Evolutionary conservation across 768 basidiomycete species (phyloP).

Genomic region (Termitomyces sp.): DNA sequence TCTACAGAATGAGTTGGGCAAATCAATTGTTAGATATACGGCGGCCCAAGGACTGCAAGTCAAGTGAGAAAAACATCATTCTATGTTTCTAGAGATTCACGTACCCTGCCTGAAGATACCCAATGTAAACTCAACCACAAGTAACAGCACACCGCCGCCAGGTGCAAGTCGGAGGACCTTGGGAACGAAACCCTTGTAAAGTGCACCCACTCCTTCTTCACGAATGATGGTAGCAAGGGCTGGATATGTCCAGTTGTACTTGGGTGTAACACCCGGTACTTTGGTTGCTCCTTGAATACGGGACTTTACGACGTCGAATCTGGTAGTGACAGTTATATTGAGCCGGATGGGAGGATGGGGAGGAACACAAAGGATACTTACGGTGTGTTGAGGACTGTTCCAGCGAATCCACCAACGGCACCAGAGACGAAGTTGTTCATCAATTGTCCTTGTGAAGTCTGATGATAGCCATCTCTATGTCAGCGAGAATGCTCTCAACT

Average conservation of each 20-base stretch:
- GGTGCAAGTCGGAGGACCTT: constrained; percentile 95
- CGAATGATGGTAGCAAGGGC: constrained; percentile 76
- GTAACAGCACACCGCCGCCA: constrained; percentile 88
- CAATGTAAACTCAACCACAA: constrained; percentile 89
- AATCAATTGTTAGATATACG: constrained; percentile 33
- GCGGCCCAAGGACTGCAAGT: constrained; percentile 38
- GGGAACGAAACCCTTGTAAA: constrained; percentile 95
- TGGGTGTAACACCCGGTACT: constrained; percentile 66
- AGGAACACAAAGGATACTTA: constrained; percentile 26
- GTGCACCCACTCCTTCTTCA: constrained; percentile 80
- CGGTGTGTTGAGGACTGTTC: constrained; percentile 92
- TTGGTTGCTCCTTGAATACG: constrained; percentile 70
- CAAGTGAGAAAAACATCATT: background rate
- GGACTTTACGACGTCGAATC: constrained; percentile 46
- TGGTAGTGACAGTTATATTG: constrained; percentile 11
- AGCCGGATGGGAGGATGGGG: background rate
- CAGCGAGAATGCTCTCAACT: background rate
- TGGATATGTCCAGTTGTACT: constrained; percentile 96
- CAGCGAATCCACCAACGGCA: constrained; percentile 82
- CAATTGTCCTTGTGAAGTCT: constrained; percentile 67
- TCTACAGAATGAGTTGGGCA: background rate
- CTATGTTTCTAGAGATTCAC: constrained; percentile 12
- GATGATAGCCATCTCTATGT: background rate
- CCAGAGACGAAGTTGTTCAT: constrained; percentile 94
- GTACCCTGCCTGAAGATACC: constrained; percentile 70